Evolutionary conservation across 441 rosid genomes (phyloP).

Genomic region (Geranium incanum): DNA sequence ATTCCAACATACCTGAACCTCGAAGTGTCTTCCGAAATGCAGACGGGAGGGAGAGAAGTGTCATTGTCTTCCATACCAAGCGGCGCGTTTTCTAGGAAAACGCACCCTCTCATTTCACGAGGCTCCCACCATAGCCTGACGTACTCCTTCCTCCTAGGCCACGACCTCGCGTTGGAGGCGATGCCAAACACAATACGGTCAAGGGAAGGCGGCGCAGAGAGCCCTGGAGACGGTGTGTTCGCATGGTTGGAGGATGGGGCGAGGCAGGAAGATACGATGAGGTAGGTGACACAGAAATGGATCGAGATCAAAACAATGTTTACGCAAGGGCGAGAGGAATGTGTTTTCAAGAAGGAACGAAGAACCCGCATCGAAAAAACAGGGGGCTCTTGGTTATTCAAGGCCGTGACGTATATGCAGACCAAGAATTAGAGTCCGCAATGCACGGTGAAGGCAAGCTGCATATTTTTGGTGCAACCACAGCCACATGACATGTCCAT

Average conservation of each 20-base stretch:
- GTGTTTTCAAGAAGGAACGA: background rate
- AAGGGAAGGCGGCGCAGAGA: slow-evolving; percentile 28
- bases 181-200: slow-evolving; percentile 68
- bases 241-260: background rate
- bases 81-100: slow-evolving; percentile 48
- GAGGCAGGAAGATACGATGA: background rate
- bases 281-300: background rate
- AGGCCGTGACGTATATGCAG: background rate
- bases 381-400: background rate
- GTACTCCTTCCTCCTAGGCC: slow-evolving; percentile 52
- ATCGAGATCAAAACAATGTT: background rate
- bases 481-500: too few relatives aligned
- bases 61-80: slow-evolving; percentile 18
- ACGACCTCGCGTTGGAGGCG: slow-evolving; percentile 48
- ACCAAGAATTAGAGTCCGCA: background rate
- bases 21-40: slow-evolving; percentile 69
- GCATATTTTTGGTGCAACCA: too few relatives aligned
- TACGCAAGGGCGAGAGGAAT: background rate
- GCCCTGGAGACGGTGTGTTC: background rate
- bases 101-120: slow-evolving; percentile 66
- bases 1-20: slow-evolving; percentile 30
- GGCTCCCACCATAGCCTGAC: slow-evolving; percentile 79
- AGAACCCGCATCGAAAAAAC: background rate
- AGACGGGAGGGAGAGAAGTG: slow-evolving; percentile 50
- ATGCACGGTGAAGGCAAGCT: background rate